phyloP scores from a whole-genome alignment of 495 filamentous ascomycete genomes.

The Aspergillus biplanus region DNA sequence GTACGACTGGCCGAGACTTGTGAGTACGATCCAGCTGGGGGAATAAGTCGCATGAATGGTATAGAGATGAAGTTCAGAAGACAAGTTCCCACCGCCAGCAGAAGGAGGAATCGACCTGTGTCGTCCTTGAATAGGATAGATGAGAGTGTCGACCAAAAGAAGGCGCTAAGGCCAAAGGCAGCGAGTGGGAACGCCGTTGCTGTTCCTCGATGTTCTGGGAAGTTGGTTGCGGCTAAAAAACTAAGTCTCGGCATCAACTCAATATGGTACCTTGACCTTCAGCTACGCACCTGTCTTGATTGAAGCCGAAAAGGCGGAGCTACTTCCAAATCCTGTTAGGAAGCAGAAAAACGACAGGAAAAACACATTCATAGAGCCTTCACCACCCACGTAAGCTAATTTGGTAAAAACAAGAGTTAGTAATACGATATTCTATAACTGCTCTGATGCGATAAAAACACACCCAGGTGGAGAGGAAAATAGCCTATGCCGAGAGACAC shows the following conservation, averaged over 20 bases:
- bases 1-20: conserved; percentile 58
- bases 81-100: conserved; percentile 82
- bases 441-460: conserved; percentile 18
- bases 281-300: conserved; percentile 69
- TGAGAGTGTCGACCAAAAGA: conserved; percentile 87
- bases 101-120: conserved; percentile 75
- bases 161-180: conserved; percentile 92
- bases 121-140: conserved; percentile 81
- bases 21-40: conserved; percentile 64
- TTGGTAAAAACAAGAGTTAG: conserved; percentile 12
- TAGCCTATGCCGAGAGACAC: conserved; percentile 76
- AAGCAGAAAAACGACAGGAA: conserved; percentile 81
- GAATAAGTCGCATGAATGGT: conserved; percentile 80
- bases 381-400: conserved; percentile 52
- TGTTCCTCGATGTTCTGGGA: conserved; percentile 87
- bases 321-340: conserved; percentile 85
- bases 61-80: conserved; percentile 71
- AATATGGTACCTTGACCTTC: not conserved
- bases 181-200: conserved; percentile 92
- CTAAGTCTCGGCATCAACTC: conserved; percentile 12
- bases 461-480: conserved; percentile 73
- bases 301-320: conserved; percentile 80
- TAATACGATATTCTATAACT: not conserved
- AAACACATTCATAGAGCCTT: conserved; percentile 64
- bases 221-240: conserved; percentile 80